A percentile compares a stretch with the other conserved stretches of the same genome.
Conservation (phyloP, 2,329 filamentous ascomycete genomes). For the Penicillium palitans region DNA sequence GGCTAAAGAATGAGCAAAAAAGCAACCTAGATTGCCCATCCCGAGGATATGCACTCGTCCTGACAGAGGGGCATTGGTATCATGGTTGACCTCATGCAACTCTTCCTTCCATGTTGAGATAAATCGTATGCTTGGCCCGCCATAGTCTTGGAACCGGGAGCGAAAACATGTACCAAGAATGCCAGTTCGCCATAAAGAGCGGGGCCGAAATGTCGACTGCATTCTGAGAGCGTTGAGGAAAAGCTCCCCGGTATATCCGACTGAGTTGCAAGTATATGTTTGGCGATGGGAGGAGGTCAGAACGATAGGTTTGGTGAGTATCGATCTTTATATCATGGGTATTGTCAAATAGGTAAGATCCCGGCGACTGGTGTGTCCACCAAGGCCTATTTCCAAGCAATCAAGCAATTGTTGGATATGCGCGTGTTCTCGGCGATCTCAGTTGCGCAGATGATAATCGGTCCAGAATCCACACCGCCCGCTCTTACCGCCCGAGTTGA, state of each 20-base stretch:
- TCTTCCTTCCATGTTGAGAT: constrained; percentile 34
- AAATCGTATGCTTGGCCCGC: constrained; percentile 14
- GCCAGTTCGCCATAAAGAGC: constrained; percentile 36
- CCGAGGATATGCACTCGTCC: constrained; percentile 74
- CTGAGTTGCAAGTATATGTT: not conserved
- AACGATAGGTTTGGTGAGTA: not conserved
- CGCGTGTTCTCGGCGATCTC: not conserved
- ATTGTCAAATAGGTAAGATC: not conserved
- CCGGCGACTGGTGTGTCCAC: not conserved
- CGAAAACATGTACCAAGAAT: constrained; percentile 20
- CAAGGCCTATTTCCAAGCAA: not conserved
- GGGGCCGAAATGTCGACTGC: constrained; percentile 36
- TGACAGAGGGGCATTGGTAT: constrained; percentile 24
- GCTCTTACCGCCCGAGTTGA: constrained; percentile 20
- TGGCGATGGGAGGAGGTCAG: not conserved
- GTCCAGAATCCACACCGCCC: constrained; percentile 21
- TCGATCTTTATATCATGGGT: not conserved
- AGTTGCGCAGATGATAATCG: constrained; percentile 14
- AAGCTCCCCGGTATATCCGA: constrained; percentile 14
- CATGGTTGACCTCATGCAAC: constrained; percentile 22
- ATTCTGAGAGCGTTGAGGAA: constrained; percentile 33
- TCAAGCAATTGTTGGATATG: constrained; percentile 5
- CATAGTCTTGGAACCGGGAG: constrained; percentile 1
- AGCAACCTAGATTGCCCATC: constrained; percentile 74
- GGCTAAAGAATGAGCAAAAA: constrained; percentile 73